Evolutionary conservation across 768 basidiomycete genomes (phyloP).

Genomic region (Fomitopsis pulvina): DNA sequence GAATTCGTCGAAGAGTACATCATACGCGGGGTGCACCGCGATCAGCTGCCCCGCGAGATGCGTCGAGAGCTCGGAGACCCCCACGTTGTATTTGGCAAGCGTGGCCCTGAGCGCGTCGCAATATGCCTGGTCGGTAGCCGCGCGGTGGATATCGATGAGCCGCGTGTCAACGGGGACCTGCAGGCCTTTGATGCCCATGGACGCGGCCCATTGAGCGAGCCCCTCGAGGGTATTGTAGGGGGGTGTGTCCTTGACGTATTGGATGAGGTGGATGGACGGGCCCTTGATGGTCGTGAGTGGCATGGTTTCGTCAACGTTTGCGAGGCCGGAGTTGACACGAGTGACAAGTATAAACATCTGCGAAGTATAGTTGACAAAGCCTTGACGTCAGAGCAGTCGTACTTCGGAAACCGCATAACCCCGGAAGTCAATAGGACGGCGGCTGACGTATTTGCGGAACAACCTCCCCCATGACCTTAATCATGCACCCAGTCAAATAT

Average conservation of each 20-base stretch:
- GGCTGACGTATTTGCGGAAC: too few species aligned
- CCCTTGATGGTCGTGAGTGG: neutral
- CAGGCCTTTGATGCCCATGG: neutral
- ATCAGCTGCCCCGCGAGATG: neutral
- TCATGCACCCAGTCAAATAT: too few species aligned
- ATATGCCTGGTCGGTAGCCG: neutral
- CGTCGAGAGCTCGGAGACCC: neutral
- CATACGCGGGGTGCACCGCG: neutral
- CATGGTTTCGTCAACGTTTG: too few species aligned
- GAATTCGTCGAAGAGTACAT: neutral
- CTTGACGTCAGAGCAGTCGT: too few species aligned
- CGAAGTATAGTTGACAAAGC: too few species aligned
- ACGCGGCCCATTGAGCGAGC: neutral
- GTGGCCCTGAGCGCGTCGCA: neutral
- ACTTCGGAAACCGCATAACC: too few species aligned
- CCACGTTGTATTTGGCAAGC: neutral
- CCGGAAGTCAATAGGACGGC: too few species aligned
- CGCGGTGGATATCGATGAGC: neutral
- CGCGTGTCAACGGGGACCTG: neutral
- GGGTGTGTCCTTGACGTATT: neutral
- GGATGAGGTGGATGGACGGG: neutral
- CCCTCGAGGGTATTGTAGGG: neutral
- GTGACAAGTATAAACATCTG: too few species aligned
- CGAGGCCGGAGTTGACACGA: too few species aligned
- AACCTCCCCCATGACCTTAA: too few species aligned